A percentile compares a stretch with the other conserved stretches of the same genome.
Evolutionary conservation across 345 rosid species (phyloP).

Genomic region (Aquilaria malaccensis): DNA sequence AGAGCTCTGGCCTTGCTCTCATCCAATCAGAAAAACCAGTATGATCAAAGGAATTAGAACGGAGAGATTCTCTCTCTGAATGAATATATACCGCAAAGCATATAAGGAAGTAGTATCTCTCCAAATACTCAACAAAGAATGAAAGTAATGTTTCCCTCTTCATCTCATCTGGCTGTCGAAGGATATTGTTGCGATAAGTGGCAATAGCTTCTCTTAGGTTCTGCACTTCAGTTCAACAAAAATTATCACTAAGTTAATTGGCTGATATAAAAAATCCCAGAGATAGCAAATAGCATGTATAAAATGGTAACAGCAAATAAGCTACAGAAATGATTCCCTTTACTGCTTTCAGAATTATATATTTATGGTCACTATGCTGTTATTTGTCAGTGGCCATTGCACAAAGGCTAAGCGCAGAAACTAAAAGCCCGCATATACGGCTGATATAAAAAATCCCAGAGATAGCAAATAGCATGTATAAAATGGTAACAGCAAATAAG

Average conservation of each 20-base stretch:
- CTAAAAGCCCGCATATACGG: conserved; percentile 8
- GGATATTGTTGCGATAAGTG: conserved; percentile 79
- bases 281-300: too few relatives aligned
- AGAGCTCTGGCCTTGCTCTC: conserved; percentile 97
- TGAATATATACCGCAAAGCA: conserved; percentile 95
- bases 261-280: too few relatives aligned
- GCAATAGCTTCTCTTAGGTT: conserved; percentile 96
- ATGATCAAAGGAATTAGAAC: conserved; percentile 61
- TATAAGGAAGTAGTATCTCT: conserved; percentile 96
- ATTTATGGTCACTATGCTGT: too few relatives aligned
- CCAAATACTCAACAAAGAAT: conserved; percentile 92
- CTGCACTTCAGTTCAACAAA: conserved; percentile 36
- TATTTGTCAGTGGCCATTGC: too few relatives aligned
- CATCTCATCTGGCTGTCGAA: conserved; percentile 96
- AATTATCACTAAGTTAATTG: not conserved
- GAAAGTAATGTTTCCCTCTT: conserved; percentile 94
- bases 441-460: too few relatives aligned
- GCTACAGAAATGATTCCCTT: too few relatives aligned
- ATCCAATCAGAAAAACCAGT: conserved; percentile 97
- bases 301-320: too few relatives aligned
- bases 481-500: too few relatives aligned
- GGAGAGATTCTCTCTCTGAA: conserved; percentile 83
- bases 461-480: too few relatives aligned
- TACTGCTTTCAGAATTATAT: too few relatives aligned
- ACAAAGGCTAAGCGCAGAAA: conserved; percentile 7